A percentile compares a stretch with the other conserved stretches of the same genome.
These are phyloP conservation scores for Schwanniomyces polymorphus DNA, from an alignment of 805 yeast species.

Conservation along the genomic window DNA sequence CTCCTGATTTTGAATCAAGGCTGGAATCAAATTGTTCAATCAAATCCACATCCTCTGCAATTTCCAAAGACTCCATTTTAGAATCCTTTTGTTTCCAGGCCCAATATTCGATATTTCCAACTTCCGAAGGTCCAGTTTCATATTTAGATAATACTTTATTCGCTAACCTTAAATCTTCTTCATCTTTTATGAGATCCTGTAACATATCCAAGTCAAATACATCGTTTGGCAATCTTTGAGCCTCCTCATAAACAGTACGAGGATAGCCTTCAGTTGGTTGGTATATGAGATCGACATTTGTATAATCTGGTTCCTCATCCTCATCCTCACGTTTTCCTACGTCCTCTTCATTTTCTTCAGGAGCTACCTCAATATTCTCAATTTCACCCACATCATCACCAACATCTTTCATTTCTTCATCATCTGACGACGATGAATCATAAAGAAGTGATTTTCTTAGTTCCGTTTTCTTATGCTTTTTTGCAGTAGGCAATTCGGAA, in stretches of 20 bases:
- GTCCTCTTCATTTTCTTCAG: slow-evolving; percentile 21
- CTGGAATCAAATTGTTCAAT: slow-evolving; percentile 26
- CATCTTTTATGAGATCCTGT: slow-evolving; percentile 62
- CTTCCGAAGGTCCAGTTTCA: slow-evolving; percentile 15
- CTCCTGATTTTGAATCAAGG: slow-evolving; percentile 50
- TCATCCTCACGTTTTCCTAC: slow-evolving; percentile 19
- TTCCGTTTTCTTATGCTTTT: slow-evolving; percentile 24
- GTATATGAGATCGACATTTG: slow-evolving; percentile 35
- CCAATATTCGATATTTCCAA: slow-evolving; percentile 55
- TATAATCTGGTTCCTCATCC: slow-evolving; percentile 24
- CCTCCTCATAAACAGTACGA: slow-evolving; percentile 52
- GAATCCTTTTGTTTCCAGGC: slow-evolving; percentile 58
- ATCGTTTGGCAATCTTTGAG: slow-evolving; percentile 20
- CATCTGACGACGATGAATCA: slow-evolving; percentile 35
- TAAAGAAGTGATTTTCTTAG: slow-evolving; percentile 29
- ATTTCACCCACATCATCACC: slow-evolving; percentile 3
- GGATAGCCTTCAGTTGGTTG: slow-evolving; percentile 56
- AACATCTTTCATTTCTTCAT: slow-evolving; percentile 20
- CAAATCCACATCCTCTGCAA: slow-evolving; percentile 28
- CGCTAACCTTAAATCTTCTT: slow-evolving; percentile 66
- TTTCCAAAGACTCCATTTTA: slow-evolving; percentile 14
- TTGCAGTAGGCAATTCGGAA: slow-evolving; percentile 10
- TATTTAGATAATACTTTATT: slow-evolving; percentile 38
- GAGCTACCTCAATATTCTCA: slow-evolving; percentile 4
- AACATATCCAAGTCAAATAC: slow-evolving; percentile 47